Evolutionary conservation across 805 yeast species (phyloP), one percentile per base, ranked within the genome.

Genomic region (Nakazawaea holstii): DNA sequence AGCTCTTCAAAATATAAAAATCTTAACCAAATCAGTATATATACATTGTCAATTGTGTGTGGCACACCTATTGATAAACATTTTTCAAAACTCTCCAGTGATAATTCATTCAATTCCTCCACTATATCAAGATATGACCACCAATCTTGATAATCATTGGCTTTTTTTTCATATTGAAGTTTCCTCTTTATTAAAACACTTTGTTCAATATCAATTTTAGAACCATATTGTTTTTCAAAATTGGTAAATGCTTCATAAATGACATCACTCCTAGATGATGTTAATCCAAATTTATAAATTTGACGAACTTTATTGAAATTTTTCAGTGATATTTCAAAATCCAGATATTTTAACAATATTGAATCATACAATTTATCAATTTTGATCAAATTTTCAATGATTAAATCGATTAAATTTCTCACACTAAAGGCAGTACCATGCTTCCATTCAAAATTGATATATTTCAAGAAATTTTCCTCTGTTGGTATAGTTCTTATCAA

Each of bases 71-170:
- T n/a, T n/a, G n/a, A n/a, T n/a, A 80, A 57, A 0, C 87, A 79
- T 8, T 67, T 55, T 45, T 74, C 77, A 53, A 72, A 76, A 9
- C 65, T 61, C 1, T 67, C 65, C 0, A 56, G 65, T 0, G 64
- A 57, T 20, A 57, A 50, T 10, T 56, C 53, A 15, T 69, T 55
- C 5, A 59, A 58, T 24, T 73, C 70, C 44, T 74, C 74, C 10
- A 80, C 55, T 24, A 87, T 58, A 10, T 75, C 69, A 1, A 88
- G 50, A 56, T 82, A 82, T 0, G 77, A 60, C 92, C 96, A 90
- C 97, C 98, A 91, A 0, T 80, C 66, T 56, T 86, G 94, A 61
- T 79, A 82, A 64, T 87, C 87, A 0, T 48, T 36, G 45, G 76
- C 68, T 9, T 58, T 54, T 11, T 58, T 49, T 55, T 82, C 82